Conservation (phyloP, 495 filamentous ascomycete genomes). For the Amniculicola lignicola region DNA sequence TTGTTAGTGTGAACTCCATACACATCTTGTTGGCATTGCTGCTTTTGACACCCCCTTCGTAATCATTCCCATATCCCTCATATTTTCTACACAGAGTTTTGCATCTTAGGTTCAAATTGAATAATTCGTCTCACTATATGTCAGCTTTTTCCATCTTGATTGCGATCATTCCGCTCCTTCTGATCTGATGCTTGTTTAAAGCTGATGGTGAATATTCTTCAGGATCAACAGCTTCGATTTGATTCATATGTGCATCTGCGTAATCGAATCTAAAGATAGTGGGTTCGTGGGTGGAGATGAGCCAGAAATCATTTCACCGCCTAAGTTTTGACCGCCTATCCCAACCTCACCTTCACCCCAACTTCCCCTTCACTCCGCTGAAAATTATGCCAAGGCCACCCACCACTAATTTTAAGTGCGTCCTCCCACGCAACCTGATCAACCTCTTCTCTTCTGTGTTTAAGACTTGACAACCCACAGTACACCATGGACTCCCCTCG, state of each 20-base stretch:
- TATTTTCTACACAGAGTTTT: slow-evolving; percentile 1
- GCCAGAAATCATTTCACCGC: too few species aligned
- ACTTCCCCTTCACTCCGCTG: background rate
- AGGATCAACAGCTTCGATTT: too few species aligned
- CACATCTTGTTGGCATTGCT: background rate
- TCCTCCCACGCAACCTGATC: too few species aligned
- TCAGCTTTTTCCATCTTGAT: background rate
- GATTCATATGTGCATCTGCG: too few species aligned
- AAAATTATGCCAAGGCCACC: background rate
- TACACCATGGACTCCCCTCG: too few species aligned
- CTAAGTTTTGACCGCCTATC: background rate
- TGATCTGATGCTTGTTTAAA: background rate
- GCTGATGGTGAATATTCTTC: background rate
- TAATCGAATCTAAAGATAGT: too few species aligned
- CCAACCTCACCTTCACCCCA: background rate
- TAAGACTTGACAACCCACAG: background rate
- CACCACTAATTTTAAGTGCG: too few species aligned
- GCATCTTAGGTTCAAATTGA: slow-evolving; percentile 22
- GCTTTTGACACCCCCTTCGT: background rate
- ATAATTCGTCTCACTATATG: background rate
- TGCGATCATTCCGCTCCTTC: background rate
- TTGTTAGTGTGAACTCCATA: background rate
- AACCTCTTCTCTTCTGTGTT: background rate
- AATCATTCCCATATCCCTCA: slow-evolving; percentile 6
- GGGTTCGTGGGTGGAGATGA: too few species aligned